Base-by-base conservation (phyloP, 1,284 basidiomycete genomes). In the Phylloboletellus chloephorus region DNA sequence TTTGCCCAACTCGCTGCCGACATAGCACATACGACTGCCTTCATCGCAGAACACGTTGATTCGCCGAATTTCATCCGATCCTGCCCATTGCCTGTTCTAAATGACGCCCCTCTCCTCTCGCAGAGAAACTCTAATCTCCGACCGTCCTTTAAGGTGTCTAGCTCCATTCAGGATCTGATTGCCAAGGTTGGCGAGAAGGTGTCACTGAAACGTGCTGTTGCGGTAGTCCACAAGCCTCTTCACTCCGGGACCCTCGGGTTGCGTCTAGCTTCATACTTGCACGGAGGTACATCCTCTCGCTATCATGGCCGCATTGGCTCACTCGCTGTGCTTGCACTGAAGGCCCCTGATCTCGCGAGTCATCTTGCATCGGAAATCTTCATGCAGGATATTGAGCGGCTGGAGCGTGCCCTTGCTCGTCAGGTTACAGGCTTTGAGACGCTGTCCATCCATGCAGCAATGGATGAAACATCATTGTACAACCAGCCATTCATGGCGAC, bases 171-270 rank as follows among this genome's bases (percentile, higher is more conserved):
- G 21, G 80, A 90, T 48, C 69, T 86, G 17, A 83, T 95, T 43
- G 76, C 86, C 15, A 86, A 88, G 54, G 80, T 95, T 11, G 93
- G 93, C 31, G 94, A 98, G 62, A 95, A 94, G 58, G 79, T 98
- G 47, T 74, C 77, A 6, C 67, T 98, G 13, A 74, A 81, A 35
- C 76, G 94, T 39, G 93, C 83, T 1, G 68, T 78, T 15, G 69
- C 79, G 3, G 73, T 93, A 45, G 75, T 81, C n/a, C 76, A 81
- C 31, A 65, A 70, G 13, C 73, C 82, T 4, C 67, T 76, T 7
- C 59, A 67, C 23, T 54, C 69, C 12, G 40, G 49, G 13, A 52
- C 61, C 15, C 53, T 71, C 6, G 78, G 76, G 3, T 66, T 81
- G 32, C 79, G 89, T 23, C 71, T 88, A 7, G 82, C 81, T 3